Evolutionary conservation across 2,329 filamentous ascomycete species (phyloP).

Genomic region (Trichoderma endophyticum): DNA sequence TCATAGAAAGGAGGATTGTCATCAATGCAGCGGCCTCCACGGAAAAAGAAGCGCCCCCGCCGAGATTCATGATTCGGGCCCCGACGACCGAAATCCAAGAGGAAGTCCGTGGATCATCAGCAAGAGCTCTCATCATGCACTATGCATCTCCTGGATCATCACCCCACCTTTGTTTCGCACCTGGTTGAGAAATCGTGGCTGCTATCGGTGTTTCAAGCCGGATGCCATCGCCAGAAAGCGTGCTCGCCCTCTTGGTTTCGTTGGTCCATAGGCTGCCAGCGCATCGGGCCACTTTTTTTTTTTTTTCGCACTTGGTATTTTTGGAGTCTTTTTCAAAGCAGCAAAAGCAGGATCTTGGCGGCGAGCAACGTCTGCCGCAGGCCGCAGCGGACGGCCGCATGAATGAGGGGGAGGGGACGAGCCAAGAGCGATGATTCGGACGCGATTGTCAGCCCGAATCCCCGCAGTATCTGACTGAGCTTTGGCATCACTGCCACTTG

Average conservation of each 20-base stretch:
- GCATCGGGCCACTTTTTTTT: slow-evolving; percentile 3
- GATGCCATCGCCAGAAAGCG: not conserved
- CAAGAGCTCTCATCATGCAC: not conserved
- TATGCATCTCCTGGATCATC: not conserved
- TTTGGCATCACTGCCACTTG: not conserved
- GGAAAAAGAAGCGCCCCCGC: not conserved
- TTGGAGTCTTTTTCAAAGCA: not conserved
- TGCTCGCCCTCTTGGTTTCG: not conserved
- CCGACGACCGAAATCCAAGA: not conserved
- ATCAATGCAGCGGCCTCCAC: not conserved
- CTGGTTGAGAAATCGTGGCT: not conserved
- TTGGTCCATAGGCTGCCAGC: slow-evolving; percentile 10
- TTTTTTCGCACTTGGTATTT: not conserved
- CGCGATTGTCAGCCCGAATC: slow-evolving; percentile 2
- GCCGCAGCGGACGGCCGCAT: slow-evolving; percentile 11
- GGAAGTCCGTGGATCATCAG: not conserved
- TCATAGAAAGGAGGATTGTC: slow-evolving; percentile 12
- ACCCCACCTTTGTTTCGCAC: not conserved
- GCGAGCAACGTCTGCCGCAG: not conserved
- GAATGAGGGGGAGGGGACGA: not conserved
- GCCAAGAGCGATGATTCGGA: not conserved
- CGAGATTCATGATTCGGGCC: not conserved
- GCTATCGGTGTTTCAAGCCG: not conserved
- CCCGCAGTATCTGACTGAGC: not conserved
- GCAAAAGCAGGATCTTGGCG: slow-evolving; percentile 1